phyloP scores from a whole-genome alignment of 2,329 filamentous ascomycete species.

The Gnomoniopsis smithogilvyi region DNA sequence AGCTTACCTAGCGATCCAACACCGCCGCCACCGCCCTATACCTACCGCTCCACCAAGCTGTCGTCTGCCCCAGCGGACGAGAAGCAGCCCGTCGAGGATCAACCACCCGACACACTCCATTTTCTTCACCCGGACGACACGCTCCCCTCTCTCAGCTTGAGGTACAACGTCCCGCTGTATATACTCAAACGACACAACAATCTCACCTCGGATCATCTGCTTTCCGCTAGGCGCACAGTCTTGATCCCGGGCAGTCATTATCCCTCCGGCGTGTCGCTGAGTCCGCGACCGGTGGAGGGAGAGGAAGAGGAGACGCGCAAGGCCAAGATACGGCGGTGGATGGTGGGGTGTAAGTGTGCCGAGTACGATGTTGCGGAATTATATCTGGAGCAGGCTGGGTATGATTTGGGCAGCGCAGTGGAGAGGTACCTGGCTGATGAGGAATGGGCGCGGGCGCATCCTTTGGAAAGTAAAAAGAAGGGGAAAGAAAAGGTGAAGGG shows the following conservation, averaged over 20 bases:
- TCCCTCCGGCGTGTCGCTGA: constrained; percentile 39
- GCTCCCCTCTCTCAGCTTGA: constrained; percentile 64
- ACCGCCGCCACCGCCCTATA: constrained; percentile 21
- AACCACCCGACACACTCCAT: constrained; percentile 66
- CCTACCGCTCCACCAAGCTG: constrained; percentile 11
- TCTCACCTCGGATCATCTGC: constrained; percentile 67
- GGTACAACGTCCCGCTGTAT: constrained; percentile 64
- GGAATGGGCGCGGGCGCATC: constrained; percentile 69
- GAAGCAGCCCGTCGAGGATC: constrained; percentile 23
- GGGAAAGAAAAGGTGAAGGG: constrained; percentile 18
- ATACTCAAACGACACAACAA: constrained; percentile 66
- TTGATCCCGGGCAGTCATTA: constrained; percentile 70
- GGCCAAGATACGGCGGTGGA: constrained; percentile 69
- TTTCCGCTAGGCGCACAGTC: constrained; percentile 66
- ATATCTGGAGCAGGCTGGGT: constrained; percentile 69
- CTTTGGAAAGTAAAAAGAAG: constrained; percentile 41
- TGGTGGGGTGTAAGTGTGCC: constrained; percentile 73
- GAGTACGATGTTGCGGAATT: constrained; percentile 74
- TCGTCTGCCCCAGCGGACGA: not conserved
- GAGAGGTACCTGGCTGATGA: constrained; percentile 68
- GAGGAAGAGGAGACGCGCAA: constrained; percentile 73
- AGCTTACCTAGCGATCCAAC: not conserved
- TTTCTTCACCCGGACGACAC: constrained; percentile 73
- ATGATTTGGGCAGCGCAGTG: constrained; percentile 63
- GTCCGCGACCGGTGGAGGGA: constrained; percentile 67